These are phyloP conservation scores for Camellia granthamiana DNA, from an alignment of 148 eudicot genomes.

Conservation along the genomic window DNA sequence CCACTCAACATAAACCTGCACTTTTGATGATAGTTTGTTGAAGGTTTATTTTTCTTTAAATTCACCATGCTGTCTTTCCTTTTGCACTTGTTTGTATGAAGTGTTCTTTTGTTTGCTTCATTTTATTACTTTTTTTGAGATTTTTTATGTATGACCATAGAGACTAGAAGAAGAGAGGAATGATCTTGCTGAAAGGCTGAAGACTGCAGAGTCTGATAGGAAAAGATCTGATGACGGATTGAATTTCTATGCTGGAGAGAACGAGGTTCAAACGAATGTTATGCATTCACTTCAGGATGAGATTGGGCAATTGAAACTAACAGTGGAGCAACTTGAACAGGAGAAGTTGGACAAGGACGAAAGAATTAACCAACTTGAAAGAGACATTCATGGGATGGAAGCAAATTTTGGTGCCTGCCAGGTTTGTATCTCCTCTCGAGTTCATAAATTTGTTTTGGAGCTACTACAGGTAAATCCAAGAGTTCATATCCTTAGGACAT, in stretches of 20 bases:
- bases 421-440: slow-evolving; percentile 29
- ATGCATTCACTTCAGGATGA: slow-evolving; percentile 74
- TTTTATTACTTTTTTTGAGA: too few species aligned
- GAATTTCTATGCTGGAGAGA: slow-evolving; percentile 67
- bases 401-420: slow-evolving; percentile 63
- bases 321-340: slow-evolving; percentile 74
- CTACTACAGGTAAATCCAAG: neutral
- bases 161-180: slow-evolving; percentile 47
- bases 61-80: too few species aligned
- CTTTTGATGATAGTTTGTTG: too few species aligned
- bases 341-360: slow-evolving; percentile 82
- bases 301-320: slow-evolving; percentile 60
- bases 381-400: slow-evolving; percentile 66
- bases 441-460: neutral
- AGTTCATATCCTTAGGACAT: too few species aligned
- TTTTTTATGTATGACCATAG: neutral
- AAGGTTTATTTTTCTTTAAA: too few species aligned
- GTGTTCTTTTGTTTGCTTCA: too few species aligned
- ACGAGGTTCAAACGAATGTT: slow-evolving; percentile 55
- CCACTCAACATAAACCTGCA: too few species aligned
- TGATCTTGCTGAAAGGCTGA: slow-evolving; percentile 62
- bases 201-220: slow-evolving; percentile 64
- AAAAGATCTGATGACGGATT: slow-evolving; percentile 73
- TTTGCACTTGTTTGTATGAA: too few species aligned
- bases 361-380: slow-evolving; percentile 71